phyloP scores from a whole-genome alignment of 805 yeast genomes.

The Scheffersomyces ergatensis region DNA sequence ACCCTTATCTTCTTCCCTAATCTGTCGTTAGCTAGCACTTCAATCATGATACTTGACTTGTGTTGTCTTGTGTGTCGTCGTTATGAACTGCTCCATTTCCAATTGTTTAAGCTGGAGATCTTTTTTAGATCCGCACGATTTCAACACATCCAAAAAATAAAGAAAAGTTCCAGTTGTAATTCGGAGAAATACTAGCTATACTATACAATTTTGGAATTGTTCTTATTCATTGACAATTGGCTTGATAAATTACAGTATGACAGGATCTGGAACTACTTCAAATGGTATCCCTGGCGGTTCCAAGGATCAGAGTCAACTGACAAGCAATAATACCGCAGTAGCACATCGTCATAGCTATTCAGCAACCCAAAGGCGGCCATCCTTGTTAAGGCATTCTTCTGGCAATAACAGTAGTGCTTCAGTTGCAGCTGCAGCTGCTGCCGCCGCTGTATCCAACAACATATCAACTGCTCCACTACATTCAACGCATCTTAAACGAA shows the following conservation, averaged over 20 bases:
- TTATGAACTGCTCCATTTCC: too few species aligned
- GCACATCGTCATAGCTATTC: neutral
- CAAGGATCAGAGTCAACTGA: neutral
- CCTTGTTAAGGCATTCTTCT: neutral
- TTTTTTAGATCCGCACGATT: too few species aligned
- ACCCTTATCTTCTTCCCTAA: conserved; percentile 86
- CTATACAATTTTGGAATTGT: too few species aligned
- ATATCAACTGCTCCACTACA: neutral
- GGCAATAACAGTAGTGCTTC: neutral
- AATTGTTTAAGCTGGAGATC: too few species aligned
- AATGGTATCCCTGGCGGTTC: conserved; percentile 23
- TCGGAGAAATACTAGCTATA: too few species aligned
- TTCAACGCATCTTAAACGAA: neutral
- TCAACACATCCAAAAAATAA: too few species aligned
- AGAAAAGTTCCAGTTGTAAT: too few species aligned
- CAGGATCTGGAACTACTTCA: conserved; percentile 19
- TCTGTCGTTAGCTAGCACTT: conserved; percentile 47
- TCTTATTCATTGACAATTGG: too few species aligned
- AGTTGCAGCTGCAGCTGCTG: neutral
- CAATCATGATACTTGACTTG: conserved; percentile 35
- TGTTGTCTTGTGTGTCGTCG: conserved; percentile 1
- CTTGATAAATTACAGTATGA: too few species aligned
- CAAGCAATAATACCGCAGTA: neutral
- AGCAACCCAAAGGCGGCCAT: conserved; percentile 1
- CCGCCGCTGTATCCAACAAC: neutral